Evolutionary conservation across 2,329 filamentous ascomycete species (phyloP).

Genomic region (Fusarium newnesense): DNA sequence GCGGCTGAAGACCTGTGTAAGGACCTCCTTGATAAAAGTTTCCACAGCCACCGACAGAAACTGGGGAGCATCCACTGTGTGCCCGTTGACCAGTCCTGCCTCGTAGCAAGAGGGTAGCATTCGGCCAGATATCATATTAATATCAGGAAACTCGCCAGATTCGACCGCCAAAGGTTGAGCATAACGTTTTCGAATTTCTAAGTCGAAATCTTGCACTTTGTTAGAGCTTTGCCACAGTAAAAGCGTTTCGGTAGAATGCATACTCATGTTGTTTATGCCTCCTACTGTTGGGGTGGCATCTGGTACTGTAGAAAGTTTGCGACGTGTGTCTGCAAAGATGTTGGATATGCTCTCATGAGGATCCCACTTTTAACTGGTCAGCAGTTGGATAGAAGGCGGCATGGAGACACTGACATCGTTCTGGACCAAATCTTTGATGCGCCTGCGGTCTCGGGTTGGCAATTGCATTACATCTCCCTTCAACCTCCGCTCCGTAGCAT

Average conservation of each 20-base stretch:
- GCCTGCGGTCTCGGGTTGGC: slow-evolving; percentile 71
- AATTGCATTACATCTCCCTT: slow-evolving; percentile 79
- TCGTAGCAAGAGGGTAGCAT: slow-evolving; percentile 78
- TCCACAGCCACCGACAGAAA: slow-evolving; percentile 74
- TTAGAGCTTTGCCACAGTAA: slow-evolving; percentile 26
- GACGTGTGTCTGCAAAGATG: slow-evolving; percentile 63
- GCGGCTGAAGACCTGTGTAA: slow-evolving; percentile 71
- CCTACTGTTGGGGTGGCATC: slow-evolving; percentile 77
- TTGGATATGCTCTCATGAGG: slow-evolving; percentile 64
- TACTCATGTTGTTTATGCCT: slow-evolving; percentile 84
- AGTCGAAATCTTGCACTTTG: slow-evolving; percentile 65
- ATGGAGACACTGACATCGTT: slow-evolving; percentile 65
- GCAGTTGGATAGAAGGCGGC: not conserved
- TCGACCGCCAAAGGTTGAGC: slow-evolving; percentile 72
- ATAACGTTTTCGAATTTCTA: slow-evolving; percentile 75
- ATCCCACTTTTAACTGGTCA: slow-evolving; percentile 58
- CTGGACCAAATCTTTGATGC: slow-evolving; percentile 71
- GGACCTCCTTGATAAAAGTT: slow-evolving; percentile 73
- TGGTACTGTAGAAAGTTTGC: slow-evolving; percentile 58
- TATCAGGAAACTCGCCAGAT: slow-evolving; percentile 76
- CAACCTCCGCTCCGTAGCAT: slow-evolving; percentile 72
- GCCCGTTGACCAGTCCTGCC: slow-evolving; percentile 68
- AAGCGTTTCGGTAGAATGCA: slow-evolving; percentile 44
- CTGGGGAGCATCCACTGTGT: slow-evolving; percentile 68
- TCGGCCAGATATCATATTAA: slow-evolving; percentile 68